These are phyloP conservation scores for Cercis canadensis DNA, from an alignment of 306 rosid genomes.

Conservation along the genomic window DNA sequence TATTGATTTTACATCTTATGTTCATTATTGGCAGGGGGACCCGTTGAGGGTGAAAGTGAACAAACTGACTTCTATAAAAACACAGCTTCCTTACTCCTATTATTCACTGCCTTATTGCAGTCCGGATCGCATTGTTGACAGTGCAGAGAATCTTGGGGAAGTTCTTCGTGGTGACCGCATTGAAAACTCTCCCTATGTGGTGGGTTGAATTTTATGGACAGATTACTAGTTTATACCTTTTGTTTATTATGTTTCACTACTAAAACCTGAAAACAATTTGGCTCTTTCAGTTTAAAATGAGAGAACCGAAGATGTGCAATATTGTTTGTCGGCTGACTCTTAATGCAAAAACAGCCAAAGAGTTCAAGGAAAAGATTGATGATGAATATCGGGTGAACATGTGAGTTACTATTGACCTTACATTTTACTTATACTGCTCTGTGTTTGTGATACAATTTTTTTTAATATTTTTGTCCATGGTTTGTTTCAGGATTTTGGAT, in stretches of 20 bases:
- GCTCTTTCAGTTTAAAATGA: slow-evolving; percentile 64
- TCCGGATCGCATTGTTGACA: slow-evolving; percentile 62
- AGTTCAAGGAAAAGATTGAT: slow-evolving; percentile 67
- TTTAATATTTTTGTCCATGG: slow-evolving; percentile 6
- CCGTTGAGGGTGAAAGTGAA: slow-evolving; percentile 65
- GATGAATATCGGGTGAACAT: slow-evolving; percentile 75
- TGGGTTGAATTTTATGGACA: slow-evolving; percentile 26
- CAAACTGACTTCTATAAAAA: slow-evolving; percentile 68
- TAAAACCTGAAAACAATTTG: slow-evolving; percentile 1
- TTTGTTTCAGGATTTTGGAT: slow-evolving; percentile 65
- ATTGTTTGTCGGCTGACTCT: slow-evolving; percentile 51
- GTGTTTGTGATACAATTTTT: neutral
- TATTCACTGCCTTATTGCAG: slow-evolving; percentile 69
- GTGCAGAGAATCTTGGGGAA: slow-evolving; percentile 84
- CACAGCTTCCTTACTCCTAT: slow-evolving; percentile 74
- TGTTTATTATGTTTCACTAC: neutral
- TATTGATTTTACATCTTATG: neutral
- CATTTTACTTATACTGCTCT: slow-evolving; percentile 11
- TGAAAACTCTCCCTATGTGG: slow-evolving; percentile 76
- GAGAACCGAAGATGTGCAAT: slow-evolving; percentile 76
- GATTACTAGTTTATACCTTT: slow-evolving; percentile 9
- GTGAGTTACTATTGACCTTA: slow-evolving; percentile 45
- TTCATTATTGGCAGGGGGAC: slow-evolving; percentile 53
- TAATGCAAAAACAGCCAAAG: slow-evolving; percentile 60
- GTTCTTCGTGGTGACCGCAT: slow-evolving; percentile 81